Percentiles rank a stretch among this genome's conserved stretches.
Evolutionary conservation across 1,284 basidiomycete species (phyloP).

Genomic region (Sanghuangporus sanghuang): DNA sequence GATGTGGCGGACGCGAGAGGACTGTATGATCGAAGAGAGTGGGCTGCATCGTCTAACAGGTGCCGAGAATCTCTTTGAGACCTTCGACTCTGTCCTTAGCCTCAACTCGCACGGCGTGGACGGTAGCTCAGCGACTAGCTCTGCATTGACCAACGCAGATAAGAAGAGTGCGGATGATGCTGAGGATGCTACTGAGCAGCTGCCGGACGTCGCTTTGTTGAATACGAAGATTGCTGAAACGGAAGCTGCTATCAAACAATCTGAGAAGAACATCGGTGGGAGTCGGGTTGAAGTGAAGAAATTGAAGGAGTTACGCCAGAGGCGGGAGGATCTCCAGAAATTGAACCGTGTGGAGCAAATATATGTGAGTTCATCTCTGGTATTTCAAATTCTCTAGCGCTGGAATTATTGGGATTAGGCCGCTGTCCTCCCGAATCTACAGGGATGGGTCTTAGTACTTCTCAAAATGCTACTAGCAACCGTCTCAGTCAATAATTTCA

Average conservation of each 20-base stretch:
- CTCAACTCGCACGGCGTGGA: slow-evolving; percentile 7
- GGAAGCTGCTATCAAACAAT: slow-evolving; percentile 49
- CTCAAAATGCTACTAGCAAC: slow-evolving; percentile 87
- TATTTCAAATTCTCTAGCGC: background rate
- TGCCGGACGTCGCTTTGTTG: slow-evolving; percentile 65
- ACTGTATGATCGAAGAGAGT: slow-evolving; percentile 91
- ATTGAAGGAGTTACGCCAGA: slow-evolving; percentile 45
- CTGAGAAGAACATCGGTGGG: slow-evolving; percentile 32
- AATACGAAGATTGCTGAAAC: slow-evolving; percentile 70
- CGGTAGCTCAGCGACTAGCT: background rate
- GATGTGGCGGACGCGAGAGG: slow-evolving; percentile 93
- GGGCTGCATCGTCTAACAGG: slow-evolving; percentile 80
- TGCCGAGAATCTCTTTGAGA: slow-evolving; percentile 46
- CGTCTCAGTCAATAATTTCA: slow-evolving; percentile 71
- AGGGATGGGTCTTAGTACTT: slow-evolving; percentile 85
- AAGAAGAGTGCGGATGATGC: slow-evolving; percentile 8
- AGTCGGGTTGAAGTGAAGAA: slow-evolving; percentile 48
- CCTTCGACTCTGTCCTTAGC: slow-evolving; percentile 35
- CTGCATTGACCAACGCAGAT: background rate
- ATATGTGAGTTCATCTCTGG: slow-evolving; percentile 60
- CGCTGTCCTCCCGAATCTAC: slow-evolving; percentile 75
- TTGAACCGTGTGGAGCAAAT: slow-evolving; percentile 86
- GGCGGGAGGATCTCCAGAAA: slow-evolving; percentile 74
- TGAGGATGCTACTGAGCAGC: slow-evolving; percentile 51
- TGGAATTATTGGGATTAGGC: slow-evolving; percentile 36